Base-by-base conservation (phyloP, 768 basidiomycete species). In the Termitomyces sp. region DNA sequence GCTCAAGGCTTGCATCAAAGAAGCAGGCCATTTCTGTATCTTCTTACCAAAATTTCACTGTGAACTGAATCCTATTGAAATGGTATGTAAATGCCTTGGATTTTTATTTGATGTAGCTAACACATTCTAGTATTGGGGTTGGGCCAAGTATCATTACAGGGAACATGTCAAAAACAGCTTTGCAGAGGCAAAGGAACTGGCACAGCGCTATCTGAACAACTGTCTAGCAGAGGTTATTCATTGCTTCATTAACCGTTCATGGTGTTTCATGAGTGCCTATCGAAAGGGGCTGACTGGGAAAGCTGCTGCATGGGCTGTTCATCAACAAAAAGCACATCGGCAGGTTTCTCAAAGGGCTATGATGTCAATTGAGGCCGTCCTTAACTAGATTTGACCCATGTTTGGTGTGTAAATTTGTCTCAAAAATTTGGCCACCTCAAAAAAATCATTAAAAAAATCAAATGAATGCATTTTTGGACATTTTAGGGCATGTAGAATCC, bases 111-210 rank as follows among this genome's bases (percentile, higher is more conserved):
- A 43, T 6, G 6, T 14, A 45, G 24, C 43, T 45, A 39, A 45
- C 20, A 27, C 26, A 22, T 22, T 45, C 22, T 45, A 45, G 43
- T 45, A 24, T 27, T 45, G n/a, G 54, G 54, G 54, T 4, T 55
- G 44, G 54, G 54, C 45, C 16, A 55, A 55, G 10, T 55, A 55
- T 24, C 27, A 20, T 20, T 55, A 55, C 44, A 12, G 54, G n/a
- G 42, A 55, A 45, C 24, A 48, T 0, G 24, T 48, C 47, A 56
- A 56, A 40, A 34, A 48, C 27, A 36, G 18, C n/a, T 56, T 37
- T 30, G 39, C 30, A 14, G 45, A 46, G n/a, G 43, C 45, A 42
- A 56, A 56, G 55, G 32, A 47, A 47, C n/a, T 56, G 43, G 55
- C 55, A 22, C 6, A 46, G 34, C 13, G 22, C 16, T 46, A 46